These are phyloP conservation scores for Thuja plicata DNA, from an alignment of 83 land plant genomes.

Conservation along the genomic window DNA sequence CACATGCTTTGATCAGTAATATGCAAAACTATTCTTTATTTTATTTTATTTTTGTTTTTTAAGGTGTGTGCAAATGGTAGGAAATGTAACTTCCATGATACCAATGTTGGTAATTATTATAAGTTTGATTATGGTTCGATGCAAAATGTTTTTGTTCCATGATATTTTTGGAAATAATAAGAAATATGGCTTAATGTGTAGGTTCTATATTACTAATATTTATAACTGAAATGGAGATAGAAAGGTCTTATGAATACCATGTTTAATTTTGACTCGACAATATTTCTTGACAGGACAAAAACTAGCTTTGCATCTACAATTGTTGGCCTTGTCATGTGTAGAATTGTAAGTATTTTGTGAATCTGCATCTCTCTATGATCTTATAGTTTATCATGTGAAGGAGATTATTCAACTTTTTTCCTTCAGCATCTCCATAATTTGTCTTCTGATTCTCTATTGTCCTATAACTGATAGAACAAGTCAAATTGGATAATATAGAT, in stretches of 20 bases:
- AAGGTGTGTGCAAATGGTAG: not conserved
- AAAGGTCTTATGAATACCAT: not conserved
- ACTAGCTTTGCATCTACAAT: conserved; percentile 27
- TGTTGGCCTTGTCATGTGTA: conserved; percentile 48
- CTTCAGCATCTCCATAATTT: not conserved
- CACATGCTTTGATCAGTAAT: not conserved
- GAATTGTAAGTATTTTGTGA: conserved; percentile 31
- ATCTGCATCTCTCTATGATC: not conserved
- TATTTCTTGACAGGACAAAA: conserved; percentile 13
- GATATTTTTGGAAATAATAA: not conserved
- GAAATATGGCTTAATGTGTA: not conserved
- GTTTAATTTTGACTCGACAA: not conserved
- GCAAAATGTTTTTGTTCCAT: not conserved
- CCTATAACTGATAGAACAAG: not conserved
- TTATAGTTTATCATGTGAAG: not conserved
- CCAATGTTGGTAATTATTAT: not conserved
- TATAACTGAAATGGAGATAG: not conserved
- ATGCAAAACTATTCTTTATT: not conserved
- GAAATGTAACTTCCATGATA: not conserved
- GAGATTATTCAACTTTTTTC: not conserved
- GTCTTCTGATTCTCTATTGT: not conserved
- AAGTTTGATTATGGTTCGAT: not conserved
- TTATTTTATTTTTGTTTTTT: not conserved
- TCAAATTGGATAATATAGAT: not conserved
- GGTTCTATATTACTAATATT: not conserved